These are phyloP conservation scores for Ophiocordyceps camponoti-saundersi DNA, from an alignment of 2,329 filamentous ascomycete genomes.

Conservation along the genomic window DNA sequence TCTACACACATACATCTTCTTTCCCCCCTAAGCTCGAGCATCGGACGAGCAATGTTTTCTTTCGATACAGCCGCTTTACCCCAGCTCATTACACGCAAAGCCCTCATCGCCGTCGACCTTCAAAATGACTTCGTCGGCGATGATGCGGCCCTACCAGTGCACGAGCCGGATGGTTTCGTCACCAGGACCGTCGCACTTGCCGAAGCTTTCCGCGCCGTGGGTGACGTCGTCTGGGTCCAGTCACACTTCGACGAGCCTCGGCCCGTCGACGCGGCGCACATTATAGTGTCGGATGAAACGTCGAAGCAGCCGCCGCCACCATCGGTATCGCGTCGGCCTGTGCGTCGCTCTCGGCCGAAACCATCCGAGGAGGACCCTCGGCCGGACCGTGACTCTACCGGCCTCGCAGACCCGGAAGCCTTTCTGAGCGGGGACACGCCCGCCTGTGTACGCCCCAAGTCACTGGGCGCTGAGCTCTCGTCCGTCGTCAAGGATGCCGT, in stretches of 20 bases:
- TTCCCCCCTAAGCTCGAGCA: background rate
- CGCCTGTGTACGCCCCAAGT: constrained; percentile 24
- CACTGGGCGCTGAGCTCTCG: constrained; percentile 28
- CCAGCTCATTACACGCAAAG: constrained; percentile 42
- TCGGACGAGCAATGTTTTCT: constrained; percentile 26
- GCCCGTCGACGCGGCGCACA: constrained; percentile 33
- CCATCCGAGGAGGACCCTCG: background rate
- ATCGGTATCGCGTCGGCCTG: constrained; percentile 4
- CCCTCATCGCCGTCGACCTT: constrained; percentile 68
- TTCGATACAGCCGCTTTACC: constrained; percentile 40
- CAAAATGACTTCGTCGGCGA: constrained; percentile 78
- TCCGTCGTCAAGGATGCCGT: constrained; percentile 21
- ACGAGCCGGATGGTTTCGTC: constrained; percentile 46
- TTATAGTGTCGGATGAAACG: constrained; percentile 22
- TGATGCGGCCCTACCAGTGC: constrained; percentile 50
- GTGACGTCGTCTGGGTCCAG: constrained; percentile 69
- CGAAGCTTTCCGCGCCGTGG: constrained; percentile 53
- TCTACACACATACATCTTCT: background rate
- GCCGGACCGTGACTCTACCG: background rate
- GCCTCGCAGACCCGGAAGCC: constrained; percentile 19
- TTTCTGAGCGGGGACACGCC: constrained; percentile 26
- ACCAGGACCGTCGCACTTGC: constrained; percentile 49
- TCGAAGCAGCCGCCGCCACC: too few species aligned
- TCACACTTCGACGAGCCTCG: constrained; percentile 54
- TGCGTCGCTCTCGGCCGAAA: background rate